phyloP scores from a whole-genome alignment of 768 basidiomycete genomes.

The Collybia nuda region DNA sequence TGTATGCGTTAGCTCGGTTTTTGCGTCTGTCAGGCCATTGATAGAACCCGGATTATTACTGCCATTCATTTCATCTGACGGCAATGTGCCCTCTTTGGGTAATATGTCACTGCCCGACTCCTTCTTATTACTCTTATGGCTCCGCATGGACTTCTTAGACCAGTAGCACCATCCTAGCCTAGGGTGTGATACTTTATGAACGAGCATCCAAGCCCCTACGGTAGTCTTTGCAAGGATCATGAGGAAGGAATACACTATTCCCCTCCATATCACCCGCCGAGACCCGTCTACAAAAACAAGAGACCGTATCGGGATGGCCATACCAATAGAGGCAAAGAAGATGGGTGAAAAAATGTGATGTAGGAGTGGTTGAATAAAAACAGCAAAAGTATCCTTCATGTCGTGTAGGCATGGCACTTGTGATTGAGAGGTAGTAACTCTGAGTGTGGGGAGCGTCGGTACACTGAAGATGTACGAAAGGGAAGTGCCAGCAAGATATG shows the following conservation, averaged over 20 bases:
- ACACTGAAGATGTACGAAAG: slow-evolving; percentile 33
- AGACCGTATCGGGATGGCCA: slow-evolving; percentile 47
- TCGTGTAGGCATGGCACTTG: background rate
- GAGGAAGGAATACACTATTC: slow-evolving; percentile 54
- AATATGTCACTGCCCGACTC: too few species aligned
- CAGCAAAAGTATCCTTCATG: slow-evolving; percentile 28
- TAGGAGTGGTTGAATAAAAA: slow-evolving; percentile 35
- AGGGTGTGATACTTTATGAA: slow-evolving; percentile 24
- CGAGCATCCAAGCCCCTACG: slow-evolving; percentile 44
- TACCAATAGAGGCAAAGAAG: slow-evolving; percentile 62
- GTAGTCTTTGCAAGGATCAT: slow-evolving; percentile 56
- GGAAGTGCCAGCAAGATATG: slow-evolving; percentile 56
- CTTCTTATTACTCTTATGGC: background rate
- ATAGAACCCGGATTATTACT: background rate
- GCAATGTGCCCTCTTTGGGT: too few species aligned
- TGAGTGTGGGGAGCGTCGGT: background rate
- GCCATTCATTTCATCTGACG: background rate
- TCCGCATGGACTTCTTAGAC: background rate
- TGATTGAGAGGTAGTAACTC: background rate
- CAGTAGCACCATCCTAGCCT: slow-evolving; percentile 13
- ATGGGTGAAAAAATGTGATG: slow-evolving; percentile 51
- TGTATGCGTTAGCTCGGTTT: slow-evolving; percentile 11
- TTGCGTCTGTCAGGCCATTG: background rate
- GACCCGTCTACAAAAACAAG: slow-evolving; percentile 38
- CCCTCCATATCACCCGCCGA: slow-evolving; percentile 45